Percentiles rank a stretch among this genome's conserved stretches.
Evolutionary conservation across 176 grass and related monocot genomes (phyloP).

Genomic region (Cenchrus purpureus): DNA sequence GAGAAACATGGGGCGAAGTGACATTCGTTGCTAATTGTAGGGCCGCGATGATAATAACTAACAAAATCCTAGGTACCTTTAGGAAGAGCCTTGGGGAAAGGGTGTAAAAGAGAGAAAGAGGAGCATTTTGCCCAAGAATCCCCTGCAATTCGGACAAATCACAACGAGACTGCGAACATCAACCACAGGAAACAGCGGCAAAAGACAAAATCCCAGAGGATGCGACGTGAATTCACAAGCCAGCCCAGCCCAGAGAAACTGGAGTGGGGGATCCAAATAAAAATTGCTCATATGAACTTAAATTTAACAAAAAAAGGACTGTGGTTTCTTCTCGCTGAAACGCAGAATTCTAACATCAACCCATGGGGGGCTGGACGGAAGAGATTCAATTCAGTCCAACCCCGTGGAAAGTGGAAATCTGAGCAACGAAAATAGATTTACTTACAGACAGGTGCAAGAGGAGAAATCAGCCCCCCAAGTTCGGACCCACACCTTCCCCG

Average conservation of each 20-base stretch:
- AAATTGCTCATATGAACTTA: neutral
- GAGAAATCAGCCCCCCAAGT: neutral
- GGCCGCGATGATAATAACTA: constrained; percentile 33
- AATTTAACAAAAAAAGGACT: neutral
- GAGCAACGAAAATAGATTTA: neutral
- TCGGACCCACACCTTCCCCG: neutral
- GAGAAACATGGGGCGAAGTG: neutral
- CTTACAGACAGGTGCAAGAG: neutral
- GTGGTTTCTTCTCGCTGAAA: neutral
- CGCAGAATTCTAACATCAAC: neutral
- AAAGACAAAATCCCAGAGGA: constrained; percentile 16
- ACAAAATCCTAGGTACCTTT: constrained; percentile 3
- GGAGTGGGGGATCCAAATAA: constrained; percentile 1
- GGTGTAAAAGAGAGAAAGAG: constrained; percentile 11
- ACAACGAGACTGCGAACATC: neutral
- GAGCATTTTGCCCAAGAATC: constrained; percentile 48
- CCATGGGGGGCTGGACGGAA: neutral
- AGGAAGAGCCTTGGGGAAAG: neutral
- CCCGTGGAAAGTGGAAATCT: neutral
- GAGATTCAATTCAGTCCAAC: neutral
- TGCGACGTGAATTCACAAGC: neutral
- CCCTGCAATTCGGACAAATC: constrained; percentile 44
- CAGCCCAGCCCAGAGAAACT: neutral
- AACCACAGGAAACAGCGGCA: neutral
- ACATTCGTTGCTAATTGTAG: constrained; percentile 30